Evolutionary conservation across 106 monocot genomes (phyloP).

Genomic region (Allium cepa): DNA sequence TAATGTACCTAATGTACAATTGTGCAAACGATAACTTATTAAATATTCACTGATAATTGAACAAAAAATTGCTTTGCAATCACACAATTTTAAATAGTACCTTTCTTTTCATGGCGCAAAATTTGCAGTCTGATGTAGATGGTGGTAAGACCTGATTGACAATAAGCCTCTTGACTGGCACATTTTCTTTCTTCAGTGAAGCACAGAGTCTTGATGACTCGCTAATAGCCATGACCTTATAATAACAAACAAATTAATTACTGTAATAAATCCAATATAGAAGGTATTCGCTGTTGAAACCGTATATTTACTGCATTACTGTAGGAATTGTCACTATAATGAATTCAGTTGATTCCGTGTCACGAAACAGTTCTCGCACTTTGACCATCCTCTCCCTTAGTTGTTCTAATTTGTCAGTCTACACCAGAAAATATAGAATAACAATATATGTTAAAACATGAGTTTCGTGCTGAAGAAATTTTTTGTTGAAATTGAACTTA

Average conservation of each 20-base stretch:
- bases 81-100: conserved; percentile 14
- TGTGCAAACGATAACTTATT: too few species aligned
- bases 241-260: background rate
- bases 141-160: conserved; percentile 94
- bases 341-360: conserved; percentile 87
- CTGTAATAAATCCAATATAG: background rate
- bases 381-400: conserved; percentile 92
- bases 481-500: conserved; percentile 27
- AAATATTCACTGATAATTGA: too few species aligned
- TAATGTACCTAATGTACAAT: too few species aligned
- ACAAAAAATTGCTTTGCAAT: too few species aligned
- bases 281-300: background rate
- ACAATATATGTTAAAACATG: background rate
- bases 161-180: conserved; percentile 81
- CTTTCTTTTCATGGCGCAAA: conserved; percentile 93
- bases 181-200: conserved; percentile 87
- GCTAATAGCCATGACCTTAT: conserved; percentile 84
- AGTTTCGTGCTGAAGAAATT: background rate
- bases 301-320: conserved; percentile 21
- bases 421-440: conserved; percentile 15
- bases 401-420: conserved; percentile 90
- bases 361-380: conserved; percentile 94
- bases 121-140: conserved; percentile 92
- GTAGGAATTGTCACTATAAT: conserved; percentile 96
- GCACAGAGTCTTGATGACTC: conserved; percentile 88